Conservation (phyloP, 768 basidiomycete genomes). For the Boletus rubropictus region DNA sequence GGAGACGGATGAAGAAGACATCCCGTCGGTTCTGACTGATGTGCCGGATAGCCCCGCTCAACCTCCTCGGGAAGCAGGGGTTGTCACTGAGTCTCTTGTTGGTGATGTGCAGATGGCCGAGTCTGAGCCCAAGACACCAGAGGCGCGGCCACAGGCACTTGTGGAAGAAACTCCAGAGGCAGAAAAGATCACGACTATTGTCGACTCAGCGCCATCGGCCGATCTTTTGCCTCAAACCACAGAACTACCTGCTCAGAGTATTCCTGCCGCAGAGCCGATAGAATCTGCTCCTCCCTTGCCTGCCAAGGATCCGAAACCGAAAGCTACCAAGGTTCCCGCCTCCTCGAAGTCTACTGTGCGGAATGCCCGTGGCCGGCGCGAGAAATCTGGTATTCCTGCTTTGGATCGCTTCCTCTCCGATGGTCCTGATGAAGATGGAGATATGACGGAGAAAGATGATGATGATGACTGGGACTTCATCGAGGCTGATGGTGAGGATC, state of each 20-base stretch:
- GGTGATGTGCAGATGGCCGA: constrained; percentile 37
- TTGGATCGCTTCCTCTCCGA: constrained; percentile 68
- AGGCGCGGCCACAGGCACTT: constrained; percentile 47
- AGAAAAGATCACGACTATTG: constrained; percentile 8
- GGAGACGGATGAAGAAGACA: constrained; percentile 36
- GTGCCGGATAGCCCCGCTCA: constrained; percentile 18
- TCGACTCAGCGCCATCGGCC: constrained; percentile 14
- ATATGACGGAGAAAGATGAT: constrained; percentile 41
- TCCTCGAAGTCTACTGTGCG: constrained; percentile 20
- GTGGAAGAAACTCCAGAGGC: constrained; percentile 21
- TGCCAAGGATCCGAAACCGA: constrained; percentile 31
- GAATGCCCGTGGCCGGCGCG: constrained; percentile 47
- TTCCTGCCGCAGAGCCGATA: constrained; percentile 6
- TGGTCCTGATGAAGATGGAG: constrained; percentile 40
- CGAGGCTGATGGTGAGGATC: constrained; percentile 76
- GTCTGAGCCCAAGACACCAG: constrained; percentile 70
- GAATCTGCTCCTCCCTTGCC: constrained; percentile 27
- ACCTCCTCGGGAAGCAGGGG: constrained; percentile 27
- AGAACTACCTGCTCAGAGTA: constrained; percentile 6
- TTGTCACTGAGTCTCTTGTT: constrained; percentile 33
- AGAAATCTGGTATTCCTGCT: constrained; percentile 79
- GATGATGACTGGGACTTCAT: constrained; percentile 93
- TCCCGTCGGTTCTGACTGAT: constrained; percentile 22
- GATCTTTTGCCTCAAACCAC: constrained; percentile 13
- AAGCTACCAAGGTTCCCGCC: constrained; percentile 15